Evolutionary conservation across 2,329 filamentous ascomycete species (phyloP).

Genomic region (Apiospora marii): DNA sequence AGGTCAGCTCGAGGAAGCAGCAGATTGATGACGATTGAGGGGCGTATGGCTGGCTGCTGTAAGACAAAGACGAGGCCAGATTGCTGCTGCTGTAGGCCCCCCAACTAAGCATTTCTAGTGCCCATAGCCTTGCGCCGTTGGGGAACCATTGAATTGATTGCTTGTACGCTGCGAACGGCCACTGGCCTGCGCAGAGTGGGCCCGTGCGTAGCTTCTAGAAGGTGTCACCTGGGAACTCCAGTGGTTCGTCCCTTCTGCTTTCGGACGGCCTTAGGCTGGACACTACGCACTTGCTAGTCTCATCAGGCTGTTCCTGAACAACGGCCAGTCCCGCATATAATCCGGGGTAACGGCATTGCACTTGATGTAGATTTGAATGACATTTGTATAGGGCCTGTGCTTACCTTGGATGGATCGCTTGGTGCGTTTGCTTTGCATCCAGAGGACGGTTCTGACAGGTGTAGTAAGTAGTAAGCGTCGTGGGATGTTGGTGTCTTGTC

Average conservation of each 20-base stretch:
- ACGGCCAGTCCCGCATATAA: neutral
- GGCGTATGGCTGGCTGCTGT: neutral
- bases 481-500: too few species aligned
- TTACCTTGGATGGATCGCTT: neutral
- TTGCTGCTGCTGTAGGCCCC: conserved; percentile 3
- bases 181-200: neutral
- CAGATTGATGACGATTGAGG: conserved; percentile 13
- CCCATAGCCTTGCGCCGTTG: neutral
- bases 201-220: conserved; percentile 11
- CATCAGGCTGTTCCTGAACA: neutral
- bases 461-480: too few species aligned
- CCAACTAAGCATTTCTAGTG: neutral
- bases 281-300: neutral
- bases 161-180: neutral
- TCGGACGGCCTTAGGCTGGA: neutral
- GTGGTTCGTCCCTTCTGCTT: neutral
- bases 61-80: conserved; percentile 15
- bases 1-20: neutral
- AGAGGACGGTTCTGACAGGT: too few species aligned
- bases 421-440: too few species aligned
- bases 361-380: neutral
- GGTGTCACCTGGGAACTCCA: neutral
- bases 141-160: neutral
- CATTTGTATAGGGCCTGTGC: neutral
- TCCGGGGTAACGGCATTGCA: neutral